phyloP scores from a whole-genome alignment of 176 grass and related monocot species.

The Cymbopogon citratus region DNA sequence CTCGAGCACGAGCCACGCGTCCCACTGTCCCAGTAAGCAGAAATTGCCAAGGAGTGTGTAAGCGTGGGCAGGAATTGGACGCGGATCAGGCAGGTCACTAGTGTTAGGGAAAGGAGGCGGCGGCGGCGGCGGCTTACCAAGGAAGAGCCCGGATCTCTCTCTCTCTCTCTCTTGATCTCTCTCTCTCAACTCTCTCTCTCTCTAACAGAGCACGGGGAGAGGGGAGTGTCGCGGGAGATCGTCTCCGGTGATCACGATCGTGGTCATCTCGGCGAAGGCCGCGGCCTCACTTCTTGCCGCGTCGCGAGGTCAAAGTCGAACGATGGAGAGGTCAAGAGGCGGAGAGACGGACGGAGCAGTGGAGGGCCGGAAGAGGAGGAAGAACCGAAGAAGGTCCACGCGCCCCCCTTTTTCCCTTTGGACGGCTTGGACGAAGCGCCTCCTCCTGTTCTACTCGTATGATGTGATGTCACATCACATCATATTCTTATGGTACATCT shows the following conservation, averaged over 20 bases:
- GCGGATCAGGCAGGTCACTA: conserved; percentile 2
- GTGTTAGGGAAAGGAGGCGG: background rate
- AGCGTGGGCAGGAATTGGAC: background rate
- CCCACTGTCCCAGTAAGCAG: background rate
- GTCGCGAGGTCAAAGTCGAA: background rate
- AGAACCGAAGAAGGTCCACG: background rate
- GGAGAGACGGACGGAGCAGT: background rate
- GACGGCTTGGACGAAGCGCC: conserved; percentile 16
- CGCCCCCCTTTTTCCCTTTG: background rate
- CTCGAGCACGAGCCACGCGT: background rate
- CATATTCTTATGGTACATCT: too few species aligned
- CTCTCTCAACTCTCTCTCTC: conserved; percentile 26
- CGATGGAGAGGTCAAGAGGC: background rate
- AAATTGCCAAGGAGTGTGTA: background rate
- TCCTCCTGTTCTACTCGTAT: background rate
- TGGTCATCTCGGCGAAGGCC: background rate
- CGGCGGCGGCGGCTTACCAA: conserved; percentile 13
- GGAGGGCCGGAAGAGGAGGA: background rate
- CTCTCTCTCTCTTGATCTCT: conserved; percentile 32
- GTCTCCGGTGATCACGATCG: too few species aligned
- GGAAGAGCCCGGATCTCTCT: conserved; percentile 10
- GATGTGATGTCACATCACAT: background rate
- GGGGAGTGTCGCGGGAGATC: background rate
- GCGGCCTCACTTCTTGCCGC: background rate
- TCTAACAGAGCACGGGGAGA: background rate